Base-by-base conservation (phyloP, 1,284 basidiomycete genomes). In the Schizopora paradoxa region DNA sequence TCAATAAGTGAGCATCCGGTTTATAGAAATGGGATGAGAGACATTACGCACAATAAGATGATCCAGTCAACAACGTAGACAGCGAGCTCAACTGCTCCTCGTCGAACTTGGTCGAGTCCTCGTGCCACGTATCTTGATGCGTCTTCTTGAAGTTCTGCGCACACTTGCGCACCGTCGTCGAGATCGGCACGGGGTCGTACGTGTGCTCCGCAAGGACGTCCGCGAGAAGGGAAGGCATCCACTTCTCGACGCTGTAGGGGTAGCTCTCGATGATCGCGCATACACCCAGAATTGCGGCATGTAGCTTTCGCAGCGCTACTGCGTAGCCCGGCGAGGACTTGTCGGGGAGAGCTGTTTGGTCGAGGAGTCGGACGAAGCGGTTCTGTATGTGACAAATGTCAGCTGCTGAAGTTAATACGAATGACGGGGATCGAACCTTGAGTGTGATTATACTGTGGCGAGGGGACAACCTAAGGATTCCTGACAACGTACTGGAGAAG, bases 91-190 rank as follows among this genome's bases (percentile, higher is more conserved):
- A 66, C 60, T 87, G 85, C 43, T 86, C 82, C 43, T 86, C 80
- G 25, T 77, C 72, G 60, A 91, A 91, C 42, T 76, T 72, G 58
- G 82, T 79, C 41, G 75, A 77, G 59, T 91, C 86, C 63, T 90
- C 86, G 53, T 86, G 79, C 88, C 87, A 90, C 19, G 86, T 90
- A 65, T 89, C 86, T 61, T 84, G 79, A 60, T 88, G 82, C 19
- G 82, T 86, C 66, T 80, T 79, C 62, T 81, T 83, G 66, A 86
- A 87, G 49, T 77, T 82, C 52, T 79, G 76, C 4, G 84, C 84
- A 56, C 82, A 86, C 53, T 79, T 82, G 33, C 79, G 69, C 28
- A 87, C 82, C 1, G 82, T 79, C 1, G 78, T 82, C 11, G 82
- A 84, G 47, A 88, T 82, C 5, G 84, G 84, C 32, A 82, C 77